These are phyloP conservation scores for Phialophora expanda DNA, from an alignment of 2,329 filamentous ascomycete genomes.

Conservation along the genomic window DNA sequence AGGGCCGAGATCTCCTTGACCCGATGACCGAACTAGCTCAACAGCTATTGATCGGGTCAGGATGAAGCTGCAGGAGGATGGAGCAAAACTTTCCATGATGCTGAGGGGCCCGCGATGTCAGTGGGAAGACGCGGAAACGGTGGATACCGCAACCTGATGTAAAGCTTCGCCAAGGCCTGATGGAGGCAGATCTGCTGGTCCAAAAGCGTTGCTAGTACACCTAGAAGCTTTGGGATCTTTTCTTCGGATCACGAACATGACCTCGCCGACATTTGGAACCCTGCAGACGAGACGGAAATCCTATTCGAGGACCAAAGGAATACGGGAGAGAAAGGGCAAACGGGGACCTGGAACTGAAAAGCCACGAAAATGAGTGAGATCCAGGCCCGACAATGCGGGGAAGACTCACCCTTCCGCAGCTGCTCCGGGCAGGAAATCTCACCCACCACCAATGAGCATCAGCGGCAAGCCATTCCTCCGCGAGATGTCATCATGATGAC, in stretches of 20 bases:
- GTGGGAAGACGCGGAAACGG: conserved; percentile 3
- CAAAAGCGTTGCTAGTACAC: background rate
- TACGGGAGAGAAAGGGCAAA: conserved; percentile 2
- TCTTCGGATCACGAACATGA: conserved; percentile 15
- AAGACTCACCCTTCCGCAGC: conserved; percentile 3
- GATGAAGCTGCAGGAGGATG: conserved; percentile 22
- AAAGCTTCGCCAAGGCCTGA: conserved; percentile 4
- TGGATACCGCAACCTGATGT: conserved; percentile 6
- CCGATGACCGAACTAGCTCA: conserved; percentile 6
- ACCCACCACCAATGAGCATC: background rate
- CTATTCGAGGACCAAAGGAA: conserved; percentile 23
- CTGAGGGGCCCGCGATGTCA: conserved; percentile 12
- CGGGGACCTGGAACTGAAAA: conserved; percentile 5
- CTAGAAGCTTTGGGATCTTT: conserved; percentile 11
- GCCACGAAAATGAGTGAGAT: conserved; percentile 1
- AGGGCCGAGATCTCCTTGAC: conserved; percentile 15
- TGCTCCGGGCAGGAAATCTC: background rate
- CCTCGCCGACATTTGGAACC: conserved; percentile 7
- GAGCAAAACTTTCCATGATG: conserved; percentile 19
- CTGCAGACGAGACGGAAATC: background rate
- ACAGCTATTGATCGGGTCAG: background rate
- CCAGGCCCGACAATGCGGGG: conserved; percentile 19
- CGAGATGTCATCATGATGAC: conserved; percentile 4
- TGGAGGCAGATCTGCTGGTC: conserved; percentile 2
- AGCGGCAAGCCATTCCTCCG: conserved; percentile 5